Evolutionary conservation across 164 flowering plant species (phyloP).

Genomic region (Houttuynia cordata): DNA sequence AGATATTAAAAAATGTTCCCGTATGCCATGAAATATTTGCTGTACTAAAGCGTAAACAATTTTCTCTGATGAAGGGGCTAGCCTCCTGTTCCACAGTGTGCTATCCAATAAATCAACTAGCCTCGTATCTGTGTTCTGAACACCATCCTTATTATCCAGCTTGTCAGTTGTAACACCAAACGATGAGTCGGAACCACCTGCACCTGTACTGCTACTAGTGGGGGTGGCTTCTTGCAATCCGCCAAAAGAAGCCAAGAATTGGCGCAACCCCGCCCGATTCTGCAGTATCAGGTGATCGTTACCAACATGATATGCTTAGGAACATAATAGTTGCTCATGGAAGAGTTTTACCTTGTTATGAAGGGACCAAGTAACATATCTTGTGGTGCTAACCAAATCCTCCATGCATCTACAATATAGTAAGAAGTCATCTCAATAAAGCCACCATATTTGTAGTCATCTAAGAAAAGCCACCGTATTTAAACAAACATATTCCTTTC

Average conservation of each 20-base stretch:
- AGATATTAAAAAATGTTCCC: conserved; percentile 87
- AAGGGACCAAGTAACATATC: conserved; percentile 93
- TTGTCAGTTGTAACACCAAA: conserved; percentile 40
- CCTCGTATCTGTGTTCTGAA: conserved; percentile 70
- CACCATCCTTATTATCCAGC: conserved; percentile 36
- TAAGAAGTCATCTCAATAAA: neutral
- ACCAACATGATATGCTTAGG: neutral
- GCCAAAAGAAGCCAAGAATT: conserved; percentile 85
- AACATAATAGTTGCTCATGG: neutral
- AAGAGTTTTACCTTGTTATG: conserved; percentile 69
- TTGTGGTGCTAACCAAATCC: conserved; percentile 80
- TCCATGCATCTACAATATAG: conserved; percentile 71
- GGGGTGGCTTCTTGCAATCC: conserved; percentile 49
- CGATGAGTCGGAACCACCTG: conserved; percentile 35
- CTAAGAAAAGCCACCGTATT: neutral
- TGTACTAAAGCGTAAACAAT: conserved; percentile 93
- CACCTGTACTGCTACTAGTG: conserved; percentile 20
- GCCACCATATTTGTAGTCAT: neutral
- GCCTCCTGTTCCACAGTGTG: conserved; percentile 93
- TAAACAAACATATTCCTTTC: neutral
- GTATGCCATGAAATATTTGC: conserved; percentile 92
- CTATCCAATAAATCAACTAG: conserved; percentile 87
- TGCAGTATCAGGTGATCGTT: conserved; percentile 17
- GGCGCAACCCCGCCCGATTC: conserved; percentile 94
- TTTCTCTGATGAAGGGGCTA: conserved; percentile 96